Evolutionary conservation across 805 yeast genomes (phyloP).

Genomic region (Hemisphaericaspora nanyangensis): DNA sequence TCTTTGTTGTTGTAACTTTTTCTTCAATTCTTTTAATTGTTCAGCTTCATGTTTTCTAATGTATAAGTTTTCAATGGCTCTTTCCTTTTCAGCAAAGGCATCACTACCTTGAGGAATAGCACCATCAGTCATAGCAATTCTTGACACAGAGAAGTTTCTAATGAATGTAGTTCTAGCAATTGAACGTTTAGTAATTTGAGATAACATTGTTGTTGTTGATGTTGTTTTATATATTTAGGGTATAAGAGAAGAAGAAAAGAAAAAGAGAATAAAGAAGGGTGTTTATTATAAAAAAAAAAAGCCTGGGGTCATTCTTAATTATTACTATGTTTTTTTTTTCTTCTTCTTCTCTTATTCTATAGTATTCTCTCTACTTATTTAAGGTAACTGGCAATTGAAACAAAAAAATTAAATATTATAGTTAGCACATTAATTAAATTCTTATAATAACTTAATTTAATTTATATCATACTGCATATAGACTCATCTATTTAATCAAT

Average conservation of each 20-base stretch:
- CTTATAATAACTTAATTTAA: too few species aligned
- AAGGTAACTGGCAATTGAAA: too few species aligned
- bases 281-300: too few species aligned
- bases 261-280: neutral
- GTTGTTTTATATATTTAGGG: neutral
- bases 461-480: too few species aligned
- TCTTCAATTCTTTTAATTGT: slow-evolving; percentile 71
- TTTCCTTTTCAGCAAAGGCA: slow-evolving; percentile 72
- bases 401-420: too few species aligned
- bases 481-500: too few species aligned
- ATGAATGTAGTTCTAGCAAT: slow-evolving; percentile 8
- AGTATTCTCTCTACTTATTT: too few species aligned
- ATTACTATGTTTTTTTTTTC: too few species aligned
- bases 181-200: slow-evolving; percentile 22
- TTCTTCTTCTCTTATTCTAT: too few species aligned
- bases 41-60: slow-evolving; percentile 88
- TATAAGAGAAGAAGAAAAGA: neutral
- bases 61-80: slow-evolving; percentile 83
- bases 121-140: slow-evolving; percentile 23
- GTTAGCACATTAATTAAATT: too few species aligned
- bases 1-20: slow-evolving; percentile 73
- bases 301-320: neutral
- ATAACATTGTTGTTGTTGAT: slow-evolving; percentile 14
- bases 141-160: slow-evolving; percentile 30
- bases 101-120: slow-evolving; percentile 22